Base-by-base conservation (phyloP, 2,329 filamentous ascomycete genomes). In the Nothopassalora personata region DNA sequence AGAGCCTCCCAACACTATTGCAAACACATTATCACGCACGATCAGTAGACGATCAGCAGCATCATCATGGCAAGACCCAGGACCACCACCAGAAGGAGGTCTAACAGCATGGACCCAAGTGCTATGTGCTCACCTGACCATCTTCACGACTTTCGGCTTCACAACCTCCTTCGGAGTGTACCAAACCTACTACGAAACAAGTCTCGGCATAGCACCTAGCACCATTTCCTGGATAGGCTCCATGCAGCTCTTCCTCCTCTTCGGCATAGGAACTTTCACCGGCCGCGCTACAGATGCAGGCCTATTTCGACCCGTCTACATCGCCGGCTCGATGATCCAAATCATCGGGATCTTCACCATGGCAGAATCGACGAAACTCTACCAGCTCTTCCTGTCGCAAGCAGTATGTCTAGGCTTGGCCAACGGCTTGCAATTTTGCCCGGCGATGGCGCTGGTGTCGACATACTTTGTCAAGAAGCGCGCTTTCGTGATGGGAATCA, bases 361-460 rank as follows among this genome's bases (percentile, higher is more conserved):
- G 52, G 80, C 79, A 63, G 68, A 82, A n/a, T 76, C 76, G 19
- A 73, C 72, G 0, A 66, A 76, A 51, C 80, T 79, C 64, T 83
- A 80, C 78, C 80, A 84, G 48, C 65, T 83, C 6, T 76, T 83
- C 54, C 75, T 83, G 13, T 73, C 77, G 0, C 81, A 84, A 61
- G 81, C 77, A 13, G 55, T 83, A 27, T 80, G 78, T 56, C 70
- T 81, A 34, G 81, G 81, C 8, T 59, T 83, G 7, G 86, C 83
- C 0, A 82, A 81, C 56, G 86, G 86, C 1, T 82, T 79, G 56
- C 73, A 89, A 3, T 89, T 87, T 71, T 82, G 84, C 52, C 84
- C 88, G 0, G 77, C 81, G 39, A 79, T 90, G 48, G 81, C 86
- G 1, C 80, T 87, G 1, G 74, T 89, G 1, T 81, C 85, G 9